Base-by-base conservation (phyloP, 2,329 filamentous ascomycete genomes). In the Diaporthe vaccinii region DNA sequence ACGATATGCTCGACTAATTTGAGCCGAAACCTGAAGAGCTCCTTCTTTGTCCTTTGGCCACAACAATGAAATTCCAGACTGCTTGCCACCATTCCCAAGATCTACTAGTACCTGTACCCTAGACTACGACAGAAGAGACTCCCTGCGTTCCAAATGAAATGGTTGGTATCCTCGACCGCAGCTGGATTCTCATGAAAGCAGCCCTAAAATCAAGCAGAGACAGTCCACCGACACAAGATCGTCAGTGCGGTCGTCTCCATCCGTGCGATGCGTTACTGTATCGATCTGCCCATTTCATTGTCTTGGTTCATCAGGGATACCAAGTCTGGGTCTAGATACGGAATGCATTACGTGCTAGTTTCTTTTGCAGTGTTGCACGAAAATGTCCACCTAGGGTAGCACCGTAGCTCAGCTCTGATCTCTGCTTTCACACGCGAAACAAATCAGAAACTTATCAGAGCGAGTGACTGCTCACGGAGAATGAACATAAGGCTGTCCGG, bases 81-180 rank as follows among this genome's bases (percentile, higher is more conserved):
- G 28, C 14, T 58, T 58, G 55, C 55, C 55, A 31, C 55, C 28
- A 58, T 58, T 58, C 55, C 55, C 55, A 58, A 34, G 15, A 58
- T 34, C 28, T 20, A 34, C 28, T 28, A 9, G 53, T 34, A 9
- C 28, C 55, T 34, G 28, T 4, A 9, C 1, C 55, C 6, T 22
- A 31, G 28, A 34, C 36, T 39, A 39, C 17, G 28, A 20, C 10
- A 58, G 28, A 22, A 20, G 5, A 22, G 7, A 22, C 22, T 22
- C 6, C 7, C 28, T 57, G 53, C 14, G 25, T 10, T 28, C 17
- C 55, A 58, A 58, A 34, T 20, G 28, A 36, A 20, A 0, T 1
- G 51, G 14, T 22, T 10, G 5, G 6, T 2, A 34, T 31, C 15
- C 28, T 58, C 55, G 15, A 25, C 28, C 28, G 15, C 28, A 58